Base-by-base conservation (phyloP, 352 stramenopile genomes). In the Pythium brassicae region DNA sequence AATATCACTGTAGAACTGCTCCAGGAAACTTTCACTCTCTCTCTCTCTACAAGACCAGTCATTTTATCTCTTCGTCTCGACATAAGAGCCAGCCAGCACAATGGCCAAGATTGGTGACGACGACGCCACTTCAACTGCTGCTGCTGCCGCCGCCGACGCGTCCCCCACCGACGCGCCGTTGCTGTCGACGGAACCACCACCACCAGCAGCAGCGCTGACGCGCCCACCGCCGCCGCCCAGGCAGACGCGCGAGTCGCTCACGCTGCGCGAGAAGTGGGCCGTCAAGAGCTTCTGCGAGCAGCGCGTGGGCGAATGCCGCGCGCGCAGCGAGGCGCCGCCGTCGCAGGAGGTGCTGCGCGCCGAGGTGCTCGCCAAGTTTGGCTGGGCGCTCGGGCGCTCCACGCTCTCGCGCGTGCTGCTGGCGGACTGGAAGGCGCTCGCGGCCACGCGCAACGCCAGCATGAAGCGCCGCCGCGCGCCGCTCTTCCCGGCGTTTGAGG, bases 211-310 rank as follows among this genome's bases (percentile, higher is more conserved):
- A 22, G 17, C 39, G 17, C 39, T 20, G 39, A 20, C 39, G 11
- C 17, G 17, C 10, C 40, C n/a, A 20, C 40, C 40, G n/a, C n/a
- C 19, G n/a, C n/a, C 40, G 10, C 15, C 37, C 22, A 53, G 53
- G 45, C 54, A 48, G 23, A 48, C 62, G 53, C 76, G 79, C 40
- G 84, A 63, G 46, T 66, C 77, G 53, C 66, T 89, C n/a, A 86
- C 80, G 39, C 54, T 90, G 47, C 77, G 82, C 45, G 77, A 90
- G 48, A 90, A 90, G 55, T 60, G 65, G 12, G 76, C 88, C 14
- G 76, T 86, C 34, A 90, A 90, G 71, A 87, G 72, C 27, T 90
- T 88, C 50, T 90, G 80, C 53, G 80, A 88, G 64, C 67, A 88
- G 56, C 76, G 76, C 50, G 64, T 88, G 32, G 70, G 50, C 25